These are phyloP conservation scores for Rhizopogon vulgaris DNA, from an alignment of 768 basidiomycete species.

Conservation along the genomic window DNA sequence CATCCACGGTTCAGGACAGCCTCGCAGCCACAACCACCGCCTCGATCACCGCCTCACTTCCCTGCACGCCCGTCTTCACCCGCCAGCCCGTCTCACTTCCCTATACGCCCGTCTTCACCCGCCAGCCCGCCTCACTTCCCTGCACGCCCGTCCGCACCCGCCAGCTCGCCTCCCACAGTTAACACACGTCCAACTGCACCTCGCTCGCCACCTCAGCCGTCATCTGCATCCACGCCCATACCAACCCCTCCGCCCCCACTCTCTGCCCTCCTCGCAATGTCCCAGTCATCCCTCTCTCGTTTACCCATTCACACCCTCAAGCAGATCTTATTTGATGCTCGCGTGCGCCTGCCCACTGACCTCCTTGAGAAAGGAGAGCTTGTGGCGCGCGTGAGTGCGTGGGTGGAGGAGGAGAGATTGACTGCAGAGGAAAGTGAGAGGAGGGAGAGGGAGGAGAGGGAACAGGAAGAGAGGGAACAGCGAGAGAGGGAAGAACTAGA, in stretches of 20 bases:
- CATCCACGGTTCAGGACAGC: slow-evolving; percentile 12
- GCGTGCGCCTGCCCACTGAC: slow-evolving; percentile 45
- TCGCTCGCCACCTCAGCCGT: slow-evolving; percentile 25
- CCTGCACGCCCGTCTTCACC: slow-evolving; percentile 6
- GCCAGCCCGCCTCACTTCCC: slow-evolving; percentile 7
- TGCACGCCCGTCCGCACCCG: slow-evolving; percentile 4
- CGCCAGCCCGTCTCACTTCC: slow-evolving; percentile 9
- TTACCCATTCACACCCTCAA: slow-evolving; percentile 75
- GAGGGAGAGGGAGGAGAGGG: slow-evolving; percentile 17
- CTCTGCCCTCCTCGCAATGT: slow-evolving; percentile 65
- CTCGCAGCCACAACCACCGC: slow-evolving; percentile 4
- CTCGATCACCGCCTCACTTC: neutral
- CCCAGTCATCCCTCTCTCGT: slow-evolving; percentile 45
- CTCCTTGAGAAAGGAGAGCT: slow-evolving; percentile 85
- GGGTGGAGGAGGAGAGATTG: slow-evolving; percentile 64
- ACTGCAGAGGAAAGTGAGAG: slow-evolving; percentile 31
- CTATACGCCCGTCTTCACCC: slow-evolving; percentile 7
- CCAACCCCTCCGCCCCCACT: slow-evolving; percentile 36
- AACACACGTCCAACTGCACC: slow-evolving; percentile 5
- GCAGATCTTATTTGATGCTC: slow-evolving; percentile 72
- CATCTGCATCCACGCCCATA: slow-evolving; percentile 33
- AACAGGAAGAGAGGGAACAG: slow-evolving; percentile 11
- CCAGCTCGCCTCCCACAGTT: slow-evolving; percentile 11
- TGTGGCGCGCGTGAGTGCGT: slow-evolving; percentile 58
- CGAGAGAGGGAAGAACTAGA: slow-evolving; percentile 4